phyloP scores from a whole-genome alignment of 2,329 filamentous ascomycete genomes.

The Chalaropsis thielavioides region DNA sequence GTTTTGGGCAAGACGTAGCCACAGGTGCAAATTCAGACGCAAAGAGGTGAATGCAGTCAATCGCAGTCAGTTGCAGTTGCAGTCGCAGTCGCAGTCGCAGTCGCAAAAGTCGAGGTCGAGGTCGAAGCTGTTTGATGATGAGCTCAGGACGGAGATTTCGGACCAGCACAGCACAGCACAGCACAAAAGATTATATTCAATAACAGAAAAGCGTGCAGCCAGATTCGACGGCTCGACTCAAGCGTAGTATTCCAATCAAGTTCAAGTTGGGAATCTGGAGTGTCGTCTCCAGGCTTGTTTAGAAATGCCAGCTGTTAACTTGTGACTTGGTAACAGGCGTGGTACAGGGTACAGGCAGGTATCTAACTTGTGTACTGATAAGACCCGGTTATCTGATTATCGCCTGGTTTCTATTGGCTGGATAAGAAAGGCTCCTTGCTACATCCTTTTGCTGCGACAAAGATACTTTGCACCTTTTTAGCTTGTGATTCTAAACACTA shows the following conservation, averaged over 20 bases:
- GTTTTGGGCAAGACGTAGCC: background rate
- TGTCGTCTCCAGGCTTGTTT: background rate
- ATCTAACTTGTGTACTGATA: background rate
- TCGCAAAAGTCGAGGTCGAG: too few relatives aligned
- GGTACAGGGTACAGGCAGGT: constrained; percentile 6
- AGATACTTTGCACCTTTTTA: background rate
- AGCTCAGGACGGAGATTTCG: background rate
- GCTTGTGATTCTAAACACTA: background rate
- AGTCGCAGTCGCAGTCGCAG: too few relatives aligned
- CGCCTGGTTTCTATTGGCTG: background rate
- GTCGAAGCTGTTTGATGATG: background rate
- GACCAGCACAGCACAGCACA: background rate
- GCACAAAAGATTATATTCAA: background rate
- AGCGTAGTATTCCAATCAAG: background rate
- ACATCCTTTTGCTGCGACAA: background rate
- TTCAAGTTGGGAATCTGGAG: background rate
- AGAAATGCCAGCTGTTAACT: constrained; percentile 17
- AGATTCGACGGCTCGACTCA: background rate
- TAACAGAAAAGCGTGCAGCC: background rate
- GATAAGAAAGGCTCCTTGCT: background rate
- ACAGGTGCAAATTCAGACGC: background rate
- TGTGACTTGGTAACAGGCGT: background rate
- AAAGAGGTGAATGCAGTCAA: background rate
- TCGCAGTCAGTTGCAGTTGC: background rate
- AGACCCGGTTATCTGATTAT: background rate